phyloP scores from a whole-genome alignment of 73 alveolate genomes.

The Tetrahymena elliotti region DNA sequence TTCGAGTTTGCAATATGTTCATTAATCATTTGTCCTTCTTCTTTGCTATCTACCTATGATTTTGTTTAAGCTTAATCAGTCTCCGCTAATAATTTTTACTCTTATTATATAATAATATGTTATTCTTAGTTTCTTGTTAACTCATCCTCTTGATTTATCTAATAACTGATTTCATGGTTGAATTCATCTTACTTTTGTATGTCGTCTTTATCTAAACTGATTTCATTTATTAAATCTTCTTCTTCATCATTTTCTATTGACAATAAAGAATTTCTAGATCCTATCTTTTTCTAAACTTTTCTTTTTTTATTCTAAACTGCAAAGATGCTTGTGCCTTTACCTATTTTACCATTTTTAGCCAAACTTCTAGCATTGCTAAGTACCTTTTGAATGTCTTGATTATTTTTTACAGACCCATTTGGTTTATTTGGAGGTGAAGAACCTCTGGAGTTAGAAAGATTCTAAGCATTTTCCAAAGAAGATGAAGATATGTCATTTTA shows the following conservation, averaged over 20 bases:
- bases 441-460: not conserved
- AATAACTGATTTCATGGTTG: not conserved
- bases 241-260: not conserved
- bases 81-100: not conserved
- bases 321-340: not conserved
- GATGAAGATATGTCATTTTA: not conserved
- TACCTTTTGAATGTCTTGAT: not conserved
- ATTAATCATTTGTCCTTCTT: not conserved
- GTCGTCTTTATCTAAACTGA: not conserved
- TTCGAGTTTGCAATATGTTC: not conserved
- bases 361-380: not conserved
- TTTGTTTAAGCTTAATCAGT: not conserved
- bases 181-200: no score
- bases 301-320: not conserved
- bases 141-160: not conserved
- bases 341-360: not conserved
- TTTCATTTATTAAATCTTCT: not conserved
- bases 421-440: not conserved
- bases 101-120: no score
- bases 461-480: not conserved
- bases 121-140: not conserved
- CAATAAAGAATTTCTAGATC: not conserved
- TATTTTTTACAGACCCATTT: not conserved
- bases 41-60: not conserved
- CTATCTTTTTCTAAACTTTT: not conserved